These are phyloP conservation scores for Trichoderma koningiopsis DNA, from an alignment of 2,329 filamentous ascomycete genomes.

Conservation along the genomic window DNA sequence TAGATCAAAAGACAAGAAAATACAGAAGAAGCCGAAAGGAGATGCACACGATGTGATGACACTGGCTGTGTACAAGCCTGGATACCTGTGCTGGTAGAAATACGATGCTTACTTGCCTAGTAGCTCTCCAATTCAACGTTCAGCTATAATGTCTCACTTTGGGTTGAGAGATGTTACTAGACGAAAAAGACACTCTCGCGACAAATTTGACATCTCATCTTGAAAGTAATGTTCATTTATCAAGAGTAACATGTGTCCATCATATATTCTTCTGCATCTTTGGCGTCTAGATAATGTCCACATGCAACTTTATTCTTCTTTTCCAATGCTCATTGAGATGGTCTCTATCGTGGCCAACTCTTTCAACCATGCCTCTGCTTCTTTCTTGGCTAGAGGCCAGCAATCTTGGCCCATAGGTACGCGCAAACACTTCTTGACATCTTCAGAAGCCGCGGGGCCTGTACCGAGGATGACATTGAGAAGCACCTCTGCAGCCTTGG, in stretches of 20 bases:
- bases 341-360: background rate
- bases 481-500: background rate
- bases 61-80: background rate
- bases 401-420: background rate
- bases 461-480: background rate
- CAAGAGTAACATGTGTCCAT: background rate
- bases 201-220: background rate
- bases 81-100: conserved; percentile 4
- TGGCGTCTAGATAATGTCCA: background rate
- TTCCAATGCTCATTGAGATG: background rate
- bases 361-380: background rate
- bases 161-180: background rate
- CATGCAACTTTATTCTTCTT: background rate
- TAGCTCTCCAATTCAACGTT: background rate
- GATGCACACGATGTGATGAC: background rate
- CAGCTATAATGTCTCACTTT: background rate
- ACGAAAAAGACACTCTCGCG: background rate
- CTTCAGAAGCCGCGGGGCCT: background rate
- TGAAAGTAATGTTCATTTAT: background rate
- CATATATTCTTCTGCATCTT: background rate
- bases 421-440: background rate
- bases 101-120: background rate
- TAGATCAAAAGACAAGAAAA: background rate
- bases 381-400: background rate
- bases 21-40: background rate